Base-by-base conservation (phyloP, 2,329 filamentous ascomycete species). In the Pseudogymnoascus sp. region DNA sequence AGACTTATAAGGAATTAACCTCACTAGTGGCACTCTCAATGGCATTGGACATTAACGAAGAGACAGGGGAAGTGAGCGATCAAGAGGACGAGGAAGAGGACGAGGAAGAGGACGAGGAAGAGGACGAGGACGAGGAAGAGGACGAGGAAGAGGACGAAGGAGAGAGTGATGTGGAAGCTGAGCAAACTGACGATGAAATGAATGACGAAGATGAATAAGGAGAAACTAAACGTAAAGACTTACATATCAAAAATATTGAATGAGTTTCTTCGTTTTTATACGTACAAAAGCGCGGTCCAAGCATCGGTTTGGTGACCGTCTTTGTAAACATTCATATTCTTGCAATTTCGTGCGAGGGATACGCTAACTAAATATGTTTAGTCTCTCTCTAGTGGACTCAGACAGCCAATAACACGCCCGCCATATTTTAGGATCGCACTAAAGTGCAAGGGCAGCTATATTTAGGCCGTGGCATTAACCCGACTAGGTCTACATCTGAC, bases 11-110 rank as follows among this genome's bases (percentile, higher is more conserved):
- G 5, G 58, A 62, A 42, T 29, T 59, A 29, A 48, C 15, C 8
- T 61, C 42, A 9, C 13, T 61, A 12, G 60, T 27, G 12, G 62
- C 36, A n/a, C 38, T 63, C 3, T 33, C 62, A 4, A 29, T 63
- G 25, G 21, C 25, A n/a, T 9, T 63, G 25, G 59, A 13, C n/a
- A 17, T 12, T 10, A 27, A 51, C 7, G 27, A 12, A 51, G 44
- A 51, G 9, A 12, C 33, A 4, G 33, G 33, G 44, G 41, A 29
- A 21, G 21, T 21, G 5, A 48, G 41, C 25, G 25, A 48, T 9
- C 1, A 29, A 13, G 21, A 29, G 25, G 21, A 44, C 10, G 17
- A 44, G 1, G 17, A 44, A 12, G 17, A 12, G 41, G 41, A 48
- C 21, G 42, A 29, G 4, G 15, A 3, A 29, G 42, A 44, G 17